Percentiles rank a stretch among this genome's conserved stretches.
phyloP scores from a whole-genome alignment of 345 rosid genomes.

The Eucalyptus fibrosa region DNA sequence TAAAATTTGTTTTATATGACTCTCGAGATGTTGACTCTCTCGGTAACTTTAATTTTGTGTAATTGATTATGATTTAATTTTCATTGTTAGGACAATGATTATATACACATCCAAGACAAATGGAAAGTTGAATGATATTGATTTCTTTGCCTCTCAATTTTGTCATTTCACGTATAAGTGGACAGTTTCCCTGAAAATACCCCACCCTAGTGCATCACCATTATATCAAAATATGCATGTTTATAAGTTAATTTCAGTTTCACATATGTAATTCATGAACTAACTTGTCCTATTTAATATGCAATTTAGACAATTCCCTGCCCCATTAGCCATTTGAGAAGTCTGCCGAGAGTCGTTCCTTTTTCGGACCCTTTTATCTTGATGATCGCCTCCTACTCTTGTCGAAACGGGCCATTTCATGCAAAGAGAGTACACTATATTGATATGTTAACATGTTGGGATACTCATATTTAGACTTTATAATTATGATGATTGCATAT shows the following conservation, averaged over 20 bases:
- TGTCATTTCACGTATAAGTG: too few relatives aligned
- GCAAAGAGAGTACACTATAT: background rate
- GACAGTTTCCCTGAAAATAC: too few relatives aligned
- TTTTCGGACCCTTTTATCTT: rapidly evolving
- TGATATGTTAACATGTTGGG: background rate
- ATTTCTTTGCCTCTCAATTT: background rate
- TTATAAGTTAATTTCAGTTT: too few relatives aligned
- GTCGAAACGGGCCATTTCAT: rapidly evolving
- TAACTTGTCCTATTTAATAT: background rate
- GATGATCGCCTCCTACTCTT: background rate
- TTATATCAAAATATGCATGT: too few relatives aligned
- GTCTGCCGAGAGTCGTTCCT: rapidly evolving
- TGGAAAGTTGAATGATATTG: background rate
- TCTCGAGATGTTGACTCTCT: too few relatives aligned
- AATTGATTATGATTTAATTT: too few relatives aligned
- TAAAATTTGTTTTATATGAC: too few relatives aligned
- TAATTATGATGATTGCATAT: background rate
- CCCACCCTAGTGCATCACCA: too few relatives aligned
- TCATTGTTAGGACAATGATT: background rate
- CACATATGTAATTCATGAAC: background rate
- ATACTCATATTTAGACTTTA: background rate
- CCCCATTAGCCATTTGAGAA: background rate
- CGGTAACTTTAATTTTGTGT: too few relatives aligned
- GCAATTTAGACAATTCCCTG: background rate
- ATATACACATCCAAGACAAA: too few relatives aligned